These are phyloP conservation scores for Penicillium sp. DNA, from an alignment of 2,329 filamentous ascomycete species.

Conservation along the genomic window DNA sequence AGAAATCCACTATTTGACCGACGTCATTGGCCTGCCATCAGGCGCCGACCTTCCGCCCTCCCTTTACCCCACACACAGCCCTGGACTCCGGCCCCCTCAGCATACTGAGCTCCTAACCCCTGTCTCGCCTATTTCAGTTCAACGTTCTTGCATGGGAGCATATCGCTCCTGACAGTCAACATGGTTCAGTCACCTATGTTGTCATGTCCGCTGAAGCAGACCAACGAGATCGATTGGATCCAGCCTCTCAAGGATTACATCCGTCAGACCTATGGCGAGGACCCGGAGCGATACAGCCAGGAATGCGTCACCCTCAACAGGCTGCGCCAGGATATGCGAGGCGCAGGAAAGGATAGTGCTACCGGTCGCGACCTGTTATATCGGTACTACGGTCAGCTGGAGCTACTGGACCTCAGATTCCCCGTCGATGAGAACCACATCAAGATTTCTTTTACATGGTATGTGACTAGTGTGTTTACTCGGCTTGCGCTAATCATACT, in stretches of 20 bases:
- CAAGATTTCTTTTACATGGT: constrained; percentile 99
- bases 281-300: constrained; percentile 91
- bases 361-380: constrained; percentile 91
- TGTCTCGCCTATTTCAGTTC: constrained; percentile 6
- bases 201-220: constrained; percentile 85
- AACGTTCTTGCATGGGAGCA: constrained; percentile 35
- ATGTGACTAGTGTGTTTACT: constrained; percentile 29
- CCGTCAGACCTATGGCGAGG: constrained; percentile 88
- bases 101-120: constrained; percentile 15
- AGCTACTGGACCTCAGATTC: constrained; percentile 90
- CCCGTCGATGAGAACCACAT: constrained; percentile 99
- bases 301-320: constrained; percentile 94
- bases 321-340: constrained; percentile 95
- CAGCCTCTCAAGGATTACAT: constrained; percentile 91
- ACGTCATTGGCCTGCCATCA: constrained; percentile 24
- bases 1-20: constrained; percentile 2
- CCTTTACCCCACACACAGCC: constrained; percentile 25
- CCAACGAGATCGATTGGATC: constrained; percentile 98
- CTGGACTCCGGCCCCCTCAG: constrained; percentile 21
- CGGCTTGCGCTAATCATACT: neutral
- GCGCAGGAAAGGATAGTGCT: constrained; percentile 93
- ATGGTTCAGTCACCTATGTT: constrained; percentile 94
- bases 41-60: constrained; percentile 20
- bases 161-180: constrained; percentile 35
- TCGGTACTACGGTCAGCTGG: constrained; percentile 95